A percentile compares a stretch with the other conserved stretches of the same genome.
Conservation (phyloP, 2,329 filamentous ascomycete species). For the Colletotrichum abscissum region DNA sequence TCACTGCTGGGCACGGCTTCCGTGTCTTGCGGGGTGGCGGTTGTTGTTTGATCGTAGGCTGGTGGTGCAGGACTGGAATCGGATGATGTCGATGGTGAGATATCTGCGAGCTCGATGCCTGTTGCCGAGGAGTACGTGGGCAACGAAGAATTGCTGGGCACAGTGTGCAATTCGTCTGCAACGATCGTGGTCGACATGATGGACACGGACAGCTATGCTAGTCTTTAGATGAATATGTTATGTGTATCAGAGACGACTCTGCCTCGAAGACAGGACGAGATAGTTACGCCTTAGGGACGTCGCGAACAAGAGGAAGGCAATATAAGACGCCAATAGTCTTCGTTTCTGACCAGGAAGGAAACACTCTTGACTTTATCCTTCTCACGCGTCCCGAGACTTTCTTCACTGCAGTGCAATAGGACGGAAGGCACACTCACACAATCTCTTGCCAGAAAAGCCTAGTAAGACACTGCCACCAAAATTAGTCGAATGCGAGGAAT, state of each 20-base stretch:
- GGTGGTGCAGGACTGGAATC: conserved; percentile 40
- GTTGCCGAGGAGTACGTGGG: conserved; percentile 3
- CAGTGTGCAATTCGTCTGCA: neutral
- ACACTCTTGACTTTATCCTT: neutral
- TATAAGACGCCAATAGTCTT: neutral
- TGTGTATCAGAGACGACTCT: neutral
- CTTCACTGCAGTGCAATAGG: neutral
- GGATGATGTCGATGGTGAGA: neutral
- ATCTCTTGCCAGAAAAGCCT: neutral
- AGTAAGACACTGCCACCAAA: neutral
- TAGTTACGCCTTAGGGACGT: neutral
- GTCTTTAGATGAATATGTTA: neutral
- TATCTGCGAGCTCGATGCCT: conserved; percentile 4
- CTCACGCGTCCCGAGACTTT: neutral
- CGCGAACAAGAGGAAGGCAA: neutral
- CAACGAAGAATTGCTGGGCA: neutral
- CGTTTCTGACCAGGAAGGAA: neutral
- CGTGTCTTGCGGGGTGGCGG: neutral
- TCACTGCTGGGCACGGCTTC: neutral
- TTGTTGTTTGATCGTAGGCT: conserved; percentile 39
- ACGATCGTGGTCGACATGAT: conserved; percentile 1
- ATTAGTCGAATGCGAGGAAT: neutral
- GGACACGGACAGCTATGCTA: neutral
- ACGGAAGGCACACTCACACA: neutral
- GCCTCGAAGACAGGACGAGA: no score